Evolutionary conservation across 371 early-diverging fungal genomes (phyloP), one percentile per base, ranked within the genome.

Genomic region (Mortierella sp.): DNA sequence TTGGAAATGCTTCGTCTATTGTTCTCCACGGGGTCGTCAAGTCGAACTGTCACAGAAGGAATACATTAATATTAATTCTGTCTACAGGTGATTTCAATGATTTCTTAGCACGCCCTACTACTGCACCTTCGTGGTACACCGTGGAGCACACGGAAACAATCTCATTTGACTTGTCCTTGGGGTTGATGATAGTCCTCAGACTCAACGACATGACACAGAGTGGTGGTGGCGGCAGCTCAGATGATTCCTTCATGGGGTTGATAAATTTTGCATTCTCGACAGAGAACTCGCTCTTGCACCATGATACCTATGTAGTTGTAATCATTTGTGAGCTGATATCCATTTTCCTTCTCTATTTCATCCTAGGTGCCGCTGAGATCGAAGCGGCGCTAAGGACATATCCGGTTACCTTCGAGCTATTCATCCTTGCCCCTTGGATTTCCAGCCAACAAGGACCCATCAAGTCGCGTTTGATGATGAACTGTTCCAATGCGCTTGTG

Each of bases 401-500:
- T 34, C 37, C 37, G 14, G 12, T 66, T 80, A 87, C 89, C 58
- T 83, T 87, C 11, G 72, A 80, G 32, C 58, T 78, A 46, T 64
- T 80, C 9, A 86, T 60, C 37, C 60, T 61, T 5, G 88, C 81
- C 34, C 87, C 63, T 31, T 66, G 76, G 39, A 98, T 83, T 30
- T 84, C 79, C 6, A 99, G 80, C 99, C 99, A 99, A 64, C 93
- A 92, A 3, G 99, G 99, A 1, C 99, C 99, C 97, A 96, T 99
- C 32, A 99, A 81, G 65, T 94, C 91, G 42, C 97, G 90, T 76
- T 97, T 96, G 27, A 97, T 82, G 28, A 99, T 75, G 49, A 99
- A 92, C 47, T 92, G 88, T 79, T 99, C 99, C n/a, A 98, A 81
- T 2, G 97, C 95, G 24, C 87, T 86, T 4, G 97, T 96, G 47